Evolutionary conservation across 129 eudicot species (phyloP).

Genomic region (Lonicera japonica): DNA sequence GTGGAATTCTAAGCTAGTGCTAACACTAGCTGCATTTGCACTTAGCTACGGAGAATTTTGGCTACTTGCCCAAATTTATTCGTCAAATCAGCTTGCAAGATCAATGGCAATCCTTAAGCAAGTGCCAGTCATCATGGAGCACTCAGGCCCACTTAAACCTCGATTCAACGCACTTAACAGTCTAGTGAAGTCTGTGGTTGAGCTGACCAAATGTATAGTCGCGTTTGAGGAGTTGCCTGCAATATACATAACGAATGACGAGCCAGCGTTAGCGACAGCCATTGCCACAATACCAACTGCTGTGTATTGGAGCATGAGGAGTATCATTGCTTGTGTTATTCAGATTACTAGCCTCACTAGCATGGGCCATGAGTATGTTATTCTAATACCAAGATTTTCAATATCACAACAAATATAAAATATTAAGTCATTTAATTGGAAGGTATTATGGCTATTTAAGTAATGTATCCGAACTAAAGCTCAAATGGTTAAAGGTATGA

Average conservation of each 20-base stretch:
- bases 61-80: constrained; percentile 70
- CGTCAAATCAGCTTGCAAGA: constrained; percentile 68
- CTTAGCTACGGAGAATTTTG: constrained; percentile 79
- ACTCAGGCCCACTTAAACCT: constrained; percentile 35
- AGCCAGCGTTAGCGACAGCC: constrained; percentile 49
- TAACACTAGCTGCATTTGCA: constrained; percentile 79
- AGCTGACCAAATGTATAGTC: constrained; percentile 51
- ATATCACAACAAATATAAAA: no score
- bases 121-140: constrained; percentile 54
- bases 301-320: constrained; percentile 70
- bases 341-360: constrained; percentile 56
- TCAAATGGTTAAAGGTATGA: no score
- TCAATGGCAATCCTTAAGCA: constrained; percentile 71
- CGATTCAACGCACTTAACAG: constrained; percentile 55
- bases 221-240: constrained; percentile 61
- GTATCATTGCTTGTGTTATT: constrained; percentile 60
- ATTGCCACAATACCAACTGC: constrained; percentile 56
- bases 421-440: no score
- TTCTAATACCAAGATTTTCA: no score
- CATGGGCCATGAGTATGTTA: constrained; percentile 70
- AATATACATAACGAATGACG: constrained; percentile 37
- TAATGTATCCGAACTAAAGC: no score
- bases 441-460: no score
- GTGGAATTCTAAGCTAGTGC: constrained; percentile 84
- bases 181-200: constrained; percentile 44